Evolutionary conservation across 257 asterid species (phyloP).

Genomic region (Jacaranda mimosifolia): DNA sequence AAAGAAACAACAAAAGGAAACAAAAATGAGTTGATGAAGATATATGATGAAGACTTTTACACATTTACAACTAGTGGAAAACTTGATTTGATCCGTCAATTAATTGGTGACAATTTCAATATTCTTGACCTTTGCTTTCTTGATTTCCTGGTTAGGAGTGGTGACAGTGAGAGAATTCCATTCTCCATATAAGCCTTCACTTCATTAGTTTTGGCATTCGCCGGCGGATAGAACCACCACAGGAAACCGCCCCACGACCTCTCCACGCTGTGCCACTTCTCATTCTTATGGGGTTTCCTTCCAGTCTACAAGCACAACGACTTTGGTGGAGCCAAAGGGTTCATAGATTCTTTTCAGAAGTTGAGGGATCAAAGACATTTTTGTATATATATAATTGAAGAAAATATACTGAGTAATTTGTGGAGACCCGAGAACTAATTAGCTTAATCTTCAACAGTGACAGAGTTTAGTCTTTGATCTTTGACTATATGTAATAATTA

Average conservation of each 20-base stretch:
- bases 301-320: conserved; percentile 19
- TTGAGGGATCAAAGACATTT: conserved; percentile 30
- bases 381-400: not conserved
- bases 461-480: not conserved
- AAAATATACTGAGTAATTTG: not conserved
- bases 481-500: not conserved
- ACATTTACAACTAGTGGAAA: not conserved
- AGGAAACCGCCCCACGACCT: conserved; percentile 13
- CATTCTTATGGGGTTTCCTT: conserved; percentile 22
- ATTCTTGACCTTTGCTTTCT: conserved; percentile 23
- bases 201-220: conserved; percentile 22
- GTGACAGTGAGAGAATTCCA: conserved; percentile 32
- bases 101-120: conserved; percentile 18
- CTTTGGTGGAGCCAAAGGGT: not conserved
- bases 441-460: not conserved
- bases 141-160: conserved; percentile 31
- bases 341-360: no score
- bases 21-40: not conserved
- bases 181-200: conserved; percentile 31
- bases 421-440: not conserved
- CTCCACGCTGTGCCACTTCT: conserved; percentile 31
- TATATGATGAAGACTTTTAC: not conserved
- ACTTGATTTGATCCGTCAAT: not conserved
- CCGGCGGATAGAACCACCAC: conserved; percentile 26
- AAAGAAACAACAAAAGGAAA: not conserved